Conservation (phyloP, 2,329 filamentous ascomycete species). For the Fusarium musae region DNA sequence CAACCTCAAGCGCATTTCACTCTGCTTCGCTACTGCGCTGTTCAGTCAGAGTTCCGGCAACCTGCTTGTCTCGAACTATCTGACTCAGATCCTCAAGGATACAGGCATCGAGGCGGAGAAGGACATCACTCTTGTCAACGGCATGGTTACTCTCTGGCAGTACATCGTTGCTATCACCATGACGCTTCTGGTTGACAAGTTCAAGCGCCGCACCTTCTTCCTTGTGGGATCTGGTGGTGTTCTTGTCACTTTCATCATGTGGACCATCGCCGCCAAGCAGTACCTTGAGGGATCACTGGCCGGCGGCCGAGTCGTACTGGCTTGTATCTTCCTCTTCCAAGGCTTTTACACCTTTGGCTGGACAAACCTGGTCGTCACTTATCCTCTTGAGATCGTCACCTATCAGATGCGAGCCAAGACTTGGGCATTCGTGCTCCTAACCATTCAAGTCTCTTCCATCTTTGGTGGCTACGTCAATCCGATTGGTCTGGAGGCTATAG, state of each 20-base stretch:
- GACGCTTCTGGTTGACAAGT: conserved; percentile 50
- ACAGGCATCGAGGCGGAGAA: conserved; percentile 51
- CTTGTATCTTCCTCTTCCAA: conserved; percentile 57
- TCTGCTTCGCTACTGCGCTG: conserved; percentile 54
- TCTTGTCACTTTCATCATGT: conserved; percentile 53
- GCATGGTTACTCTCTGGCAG: conserved; percentile 55
- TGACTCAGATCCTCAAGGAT: conserved; percentile 53
- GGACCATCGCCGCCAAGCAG: conserved; percentile 53
- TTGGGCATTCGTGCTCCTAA: conserved; percentile 54
- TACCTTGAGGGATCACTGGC: conserved; percentile 50
- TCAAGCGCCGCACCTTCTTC: conserved; percentile 54
- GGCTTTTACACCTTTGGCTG: conserved; percentile 56
- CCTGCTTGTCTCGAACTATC: conserved; percentile 55
- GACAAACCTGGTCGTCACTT: conserved; percentile 57
- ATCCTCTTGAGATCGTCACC: conserved; percentile 55
- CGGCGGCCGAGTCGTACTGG: conserved; percentile 51
- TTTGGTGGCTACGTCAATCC: conserved; percentile 56
- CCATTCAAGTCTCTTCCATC: conserved; percentile 52
- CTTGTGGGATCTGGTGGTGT: conserved; percentile 53
- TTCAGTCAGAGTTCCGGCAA: conserved; percentile 57
- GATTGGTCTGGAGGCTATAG: conserved; percentile 51
- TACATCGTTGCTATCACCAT: conserved; percentile 55
- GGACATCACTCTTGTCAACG: conserved; percentile 56
- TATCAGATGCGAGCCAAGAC: conserved; percentile 57
- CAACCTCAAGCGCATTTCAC: conserved; percentile 54